Evolutionary conservation across 176 grass and related monocot species (phyloP), one percentile per base, ranked within the genome.

Genomic region (Avena insularis): DNA sequence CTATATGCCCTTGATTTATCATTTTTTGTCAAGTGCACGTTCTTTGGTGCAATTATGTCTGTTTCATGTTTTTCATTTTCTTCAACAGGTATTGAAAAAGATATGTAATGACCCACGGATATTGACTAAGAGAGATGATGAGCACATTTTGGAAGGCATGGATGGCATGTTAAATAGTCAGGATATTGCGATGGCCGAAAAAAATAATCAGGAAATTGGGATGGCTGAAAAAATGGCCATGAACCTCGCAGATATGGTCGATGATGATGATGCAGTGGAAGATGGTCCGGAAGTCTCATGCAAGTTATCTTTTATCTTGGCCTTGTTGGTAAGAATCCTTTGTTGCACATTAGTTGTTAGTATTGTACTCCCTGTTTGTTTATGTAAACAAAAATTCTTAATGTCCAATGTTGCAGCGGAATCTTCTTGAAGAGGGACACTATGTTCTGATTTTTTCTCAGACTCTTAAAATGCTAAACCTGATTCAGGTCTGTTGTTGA

Each of bases 231-330:
- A 85, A 82, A 92, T 98, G 90, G 90, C 90, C 45, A 93, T 89
- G 86, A 92, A 88, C 60, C 78, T 98, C 48, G 91, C 90, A 89
- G 92, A 93, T 83, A 88, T 93, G 88, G 83, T 84, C 38, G 14
- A 84, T 75, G 60, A 92, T 83, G 87, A 92, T 84, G 75, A 83
- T 78, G 66, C 84, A 61, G 55, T 86, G 60, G 64, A 93, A 83
- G 83, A 89, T 76, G 86, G 90, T 92, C 87, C 79, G 47, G 88
- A 93, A 21, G 82, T 95, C 5, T 98, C 96, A n/a, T 98, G 96
- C 96, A 98, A 98, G 69, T 87, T 98, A 89, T 63, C 86, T 87
- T 98, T 98, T 61, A 92, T 98, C 86, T 77, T 95, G 84, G 95
- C 86, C 20, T 93, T 98, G 67, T 69, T 98, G 90, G 96, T 95